Evolutionary conservation across 108 stramenopile genomes (phyloP), one percentile per base, ranked within the genome.

Genomic region (Asterionellopsis glacialis): DNA sequence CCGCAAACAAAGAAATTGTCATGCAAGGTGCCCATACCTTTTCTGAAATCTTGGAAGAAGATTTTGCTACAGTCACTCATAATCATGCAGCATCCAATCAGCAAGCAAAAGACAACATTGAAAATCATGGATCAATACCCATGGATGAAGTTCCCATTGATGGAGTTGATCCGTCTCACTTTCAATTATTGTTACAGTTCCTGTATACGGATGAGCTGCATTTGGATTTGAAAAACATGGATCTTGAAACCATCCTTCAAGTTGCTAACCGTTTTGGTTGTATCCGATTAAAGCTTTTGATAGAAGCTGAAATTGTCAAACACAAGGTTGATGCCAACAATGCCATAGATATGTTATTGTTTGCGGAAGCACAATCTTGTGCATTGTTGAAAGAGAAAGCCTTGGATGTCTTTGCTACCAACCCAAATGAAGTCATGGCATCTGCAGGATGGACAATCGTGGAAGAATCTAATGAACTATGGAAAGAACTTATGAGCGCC

Each of bases 191-290:
- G 7, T 33, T 33, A 33, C 33, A 33, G 2, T 33, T 33, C 7
- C 2, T 33, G 2, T 33, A 33, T 33, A 5, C 33, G 5, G 33
- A 33, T n/a, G n/a, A n/a, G n/a, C n/a, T n/a, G n/a, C n/a, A n/a
- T n/a, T n/a, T n/a, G n/a, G n/a, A n/a, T n/a, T n/a, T n/a, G n/a
- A n/a, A n/a, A n/a, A n/a, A 33, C 33, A 33, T 5, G 7, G 33
- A 33, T 33, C 7, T 33, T 5, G 5, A 7, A 5, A 5, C 33
- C 2, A 33, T 64, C 15, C 53, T 64, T 18, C 50, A 44, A 12
- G 55, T 40, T 12, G 63, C 63, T n/a, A 53, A 64, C 55, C 63
- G 63, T 7, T 64, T 64, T 21, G 51, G 63, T 38, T 26, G 50
- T 13, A 64, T 43, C 2, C 53, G 51, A n/a, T 53, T 64, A 0